These are phyloP conservation scores for Pistacia vera DNA, from an alignment of 345 rosid genomes.

Conservation along the genomic window DNA sequence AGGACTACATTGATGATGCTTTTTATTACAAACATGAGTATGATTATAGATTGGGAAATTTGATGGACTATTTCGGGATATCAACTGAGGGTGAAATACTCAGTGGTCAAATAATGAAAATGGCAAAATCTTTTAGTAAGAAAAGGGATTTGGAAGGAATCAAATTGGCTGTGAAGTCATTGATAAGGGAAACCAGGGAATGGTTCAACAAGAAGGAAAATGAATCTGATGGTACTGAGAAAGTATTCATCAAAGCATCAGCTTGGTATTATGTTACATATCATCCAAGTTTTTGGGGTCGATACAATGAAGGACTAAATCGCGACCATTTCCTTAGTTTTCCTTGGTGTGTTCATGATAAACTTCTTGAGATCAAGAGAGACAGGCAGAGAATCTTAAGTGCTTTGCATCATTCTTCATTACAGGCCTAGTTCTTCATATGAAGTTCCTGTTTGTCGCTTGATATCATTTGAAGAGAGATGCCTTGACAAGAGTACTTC, in stretches of 20 bases:
- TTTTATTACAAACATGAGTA: conserved; percentile 33
- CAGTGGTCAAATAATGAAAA: conserved; percentile 45
- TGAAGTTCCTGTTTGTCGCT: too few relatives aligned
- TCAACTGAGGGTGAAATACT: conserved; percentile 60
- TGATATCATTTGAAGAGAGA: too few relatives aligned
- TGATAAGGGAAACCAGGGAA: conserved; percentile 47
- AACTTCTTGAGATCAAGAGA: conserved; percentile 30
- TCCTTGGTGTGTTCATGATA: conserved; percentile 43
- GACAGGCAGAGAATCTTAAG: not conserved
- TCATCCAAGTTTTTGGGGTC: conserved; percentile 36
- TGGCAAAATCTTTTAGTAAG: conserved; percentile 42
- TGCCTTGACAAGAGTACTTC: too few relatives aligned
- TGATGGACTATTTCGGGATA: conserved; percentile 54
- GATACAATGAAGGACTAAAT: conserved; percentile 16
- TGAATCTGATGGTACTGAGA: conserved; percentile 19
- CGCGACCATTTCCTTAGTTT: conserved; percentile 39
- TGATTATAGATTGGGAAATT: conserved; percentile 42
- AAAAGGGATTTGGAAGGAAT: conserved; percentile 41
- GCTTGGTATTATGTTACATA: conserved; percentile 52
- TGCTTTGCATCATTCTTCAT: not conserved
- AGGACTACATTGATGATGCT: conserved; percentile 36
- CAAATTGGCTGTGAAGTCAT: conserved; percentile 28
- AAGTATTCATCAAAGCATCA: conserved; percentile 43
- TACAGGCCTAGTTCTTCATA: not conserved
- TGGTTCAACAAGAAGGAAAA: conserved; percentile 37